Conservation (phyloP, 352 stramenopile species). For the Pythium sp. region DNA sequence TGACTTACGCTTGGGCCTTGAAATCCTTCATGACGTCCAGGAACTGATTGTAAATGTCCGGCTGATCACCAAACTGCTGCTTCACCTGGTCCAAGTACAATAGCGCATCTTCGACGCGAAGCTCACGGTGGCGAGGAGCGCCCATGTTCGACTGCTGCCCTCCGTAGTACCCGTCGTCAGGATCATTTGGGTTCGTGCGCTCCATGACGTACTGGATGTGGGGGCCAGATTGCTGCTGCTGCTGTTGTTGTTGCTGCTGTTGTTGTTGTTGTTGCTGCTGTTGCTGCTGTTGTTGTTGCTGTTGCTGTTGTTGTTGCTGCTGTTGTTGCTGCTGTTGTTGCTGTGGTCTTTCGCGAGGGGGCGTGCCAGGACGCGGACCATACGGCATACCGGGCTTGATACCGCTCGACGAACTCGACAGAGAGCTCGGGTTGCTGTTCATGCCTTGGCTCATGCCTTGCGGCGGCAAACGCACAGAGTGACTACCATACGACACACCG, state of each 20-base stretch:
- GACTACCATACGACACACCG: conserved; percentile 26
- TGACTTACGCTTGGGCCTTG: conserved; percentile 91
- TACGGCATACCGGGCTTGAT: conserved; percentile 36
- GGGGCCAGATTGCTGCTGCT: conserved; percentile 30
- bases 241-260: conserved; percentile 31
- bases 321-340: neutral
- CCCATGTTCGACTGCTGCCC: conserved; percentile 23
- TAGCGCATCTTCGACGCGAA: conserved; percentile 98
- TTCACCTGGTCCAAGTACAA: conserved; percentile 99
- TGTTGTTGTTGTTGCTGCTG: conserved; percentile 27
- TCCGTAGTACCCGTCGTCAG: conserved; percentile 38
- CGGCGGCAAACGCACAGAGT: conserved; percentile 57
- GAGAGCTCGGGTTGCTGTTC: conserved; percentile 18
- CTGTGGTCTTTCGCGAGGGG: conserved; percentile 24
- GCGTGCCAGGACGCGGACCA: conserved; percentile 24
- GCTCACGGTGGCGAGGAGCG: conserved; percentile 62
- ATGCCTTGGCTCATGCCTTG: conserved; percentile 48
- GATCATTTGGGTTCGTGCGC: conserved; percentile 35
- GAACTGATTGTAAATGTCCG: conserved; percentile 99
- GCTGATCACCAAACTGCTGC: conserved; percentile 98
- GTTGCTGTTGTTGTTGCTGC: conserved; percentile 4
- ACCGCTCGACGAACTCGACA: conserved; percentile 12
- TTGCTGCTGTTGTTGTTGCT: conserved; percentile 39
- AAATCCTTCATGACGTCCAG: conserved; percentile 99
- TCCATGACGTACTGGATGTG: conserved; percentile 56